Conservation (phyloP, 768 basidiomycete genomes). For the Auriscalpium vulgare region DNA sequence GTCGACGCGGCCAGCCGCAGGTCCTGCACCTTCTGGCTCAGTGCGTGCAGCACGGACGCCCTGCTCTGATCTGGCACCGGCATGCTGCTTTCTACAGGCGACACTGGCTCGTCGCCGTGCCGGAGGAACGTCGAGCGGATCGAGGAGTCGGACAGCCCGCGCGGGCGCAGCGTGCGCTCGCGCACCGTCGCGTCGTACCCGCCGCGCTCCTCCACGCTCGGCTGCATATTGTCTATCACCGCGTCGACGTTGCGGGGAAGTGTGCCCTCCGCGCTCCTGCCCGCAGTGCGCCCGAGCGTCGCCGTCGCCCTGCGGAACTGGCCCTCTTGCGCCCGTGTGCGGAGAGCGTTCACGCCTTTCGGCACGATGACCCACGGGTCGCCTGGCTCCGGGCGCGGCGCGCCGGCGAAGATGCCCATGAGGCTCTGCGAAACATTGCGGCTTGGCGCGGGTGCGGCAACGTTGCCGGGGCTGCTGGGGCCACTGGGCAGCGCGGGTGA, state of each 20-base stretch:
- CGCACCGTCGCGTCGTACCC: slow-evolving; percentile 43
- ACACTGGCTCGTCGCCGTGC: slow-evolving; percentile 33
- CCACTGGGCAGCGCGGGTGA: background rate
- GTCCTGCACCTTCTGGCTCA: slow-evolving; percentile 24
- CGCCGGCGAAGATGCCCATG: slow-evolving; percentile 92
- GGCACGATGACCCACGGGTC: slow-evolving; percentile 76
- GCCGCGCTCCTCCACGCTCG: slow-evolving; percentile 34
- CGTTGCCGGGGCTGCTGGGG: slow-evolving; percentile 14
- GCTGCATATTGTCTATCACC: slow-evolving; percentile 19
- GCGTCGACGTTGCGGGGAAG: slow-evolving; percentile 13
- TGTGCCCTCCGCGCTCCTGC: background rate
- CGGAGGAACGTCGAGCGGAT: slow-evolving; percentile 78
- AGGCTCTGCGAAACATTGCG: slow-evolving; percentile 30
- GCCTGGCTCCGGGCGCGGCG: slow-evolving; percentile 40
- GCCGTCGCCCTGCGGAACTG: slow-evolving; percentile 7
- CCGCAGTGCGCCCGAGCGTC: slow-evolving; percentile 7
- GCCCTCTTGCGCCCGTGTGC: background rate
- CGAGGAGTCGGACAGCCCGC: slow-evolving; percentile 88
- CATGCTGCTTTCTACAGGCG: background rate
- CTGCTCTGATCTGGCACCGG: slow-evolving; percentile 13
- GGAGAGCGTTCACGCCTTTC: slow-evolving; percentile 8
- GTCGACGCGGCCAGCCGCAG: slow-evolving; percentile 24
- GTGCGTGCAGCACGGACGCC: slow-evolving; percentile 24
- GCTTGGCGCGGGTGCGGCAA: slow-evolving; percentile 22
- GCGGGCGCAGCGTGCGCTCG: slow-evolving; percentile 59